Conservation (phyloP, 495 filamentous ascomycete species). For the Sphaerosporella brunnea region DNA sequence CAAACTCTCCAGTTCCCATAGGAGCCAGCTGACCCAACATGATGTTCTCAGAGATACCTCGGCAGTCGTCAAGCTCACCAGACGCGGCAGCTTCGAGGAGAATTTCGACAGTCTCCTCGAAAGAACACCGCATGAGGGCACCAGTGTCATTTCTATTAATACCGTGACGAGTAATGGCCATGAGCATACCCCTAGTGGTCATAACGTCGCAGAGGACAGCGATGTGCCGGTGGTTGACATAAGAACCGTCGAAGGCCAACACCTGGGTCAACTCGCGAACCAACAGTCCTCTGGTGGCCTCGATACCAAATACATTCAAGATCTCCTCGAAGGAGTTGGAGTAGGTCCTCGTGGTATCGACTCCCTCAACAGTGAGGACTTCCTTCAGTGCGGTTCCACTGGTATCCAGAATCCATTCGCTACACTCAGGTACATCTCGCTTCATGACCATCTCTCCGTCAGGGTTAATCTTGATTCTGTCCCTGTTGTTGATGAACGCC, state of each 20-base stretch:
- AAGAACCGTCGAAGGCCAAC: slow-evolving; percentile 91
- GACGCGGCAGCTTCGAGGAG: slow-evolving; percentile 81
- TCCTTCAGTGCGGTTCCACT: slow-evolving; percentile 67
- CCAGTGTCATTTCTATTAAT: slow-evolving; percentile 97
- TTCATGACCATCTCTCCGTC: slow-evolving; percentile 51
- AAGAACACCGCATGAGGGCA: slow-evolving; percentile 97
- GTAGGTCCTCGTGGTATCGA: slow-evolving; percentile 75
- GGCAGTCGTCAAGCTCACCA: slow-evolving; percentile 92
- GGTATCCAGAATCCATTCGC: slow-evolving; percentile 91
- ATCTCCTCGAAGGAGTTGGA: slow-evolving; percentile 92
- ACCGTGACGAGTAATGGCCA: slow-evolving; percentile 91
- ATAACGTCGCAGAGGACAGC: slow-evolving; percentile 95
- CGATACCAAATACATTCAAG: slow-evolving; percentile 86
- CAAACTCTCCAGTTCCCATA: slow-evolving; percentile 86
- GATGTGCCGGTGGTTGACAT: slow-evolving; percentile 97
- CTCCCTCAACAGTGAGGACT: slow-evolving; percentile 69
- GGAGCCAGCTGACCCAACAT: slow-evolving; percentile 95
- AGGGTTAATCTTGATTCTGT: slow-evolving; percentile 39
- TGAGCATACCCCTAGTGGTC: slow-evolving; percentile 82
- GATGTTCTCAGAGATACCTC: slow-evolving; percentile 94
- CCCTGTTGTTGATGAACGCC: slow-evolving; percentile 78
- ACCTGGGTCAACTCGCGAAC: slow-evolving; percentile 77
- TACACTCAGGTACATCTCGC: slow-evolving; percentile 54
- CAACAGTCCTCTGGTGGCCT: slow-evolving; percentile 71
- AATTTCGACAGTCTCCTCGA: slow-evolving; percentile 98